phyloP scores from a whole-genome alignment of 768 basidiomycete species.

The Crassisporium funariophilum region DNA sequence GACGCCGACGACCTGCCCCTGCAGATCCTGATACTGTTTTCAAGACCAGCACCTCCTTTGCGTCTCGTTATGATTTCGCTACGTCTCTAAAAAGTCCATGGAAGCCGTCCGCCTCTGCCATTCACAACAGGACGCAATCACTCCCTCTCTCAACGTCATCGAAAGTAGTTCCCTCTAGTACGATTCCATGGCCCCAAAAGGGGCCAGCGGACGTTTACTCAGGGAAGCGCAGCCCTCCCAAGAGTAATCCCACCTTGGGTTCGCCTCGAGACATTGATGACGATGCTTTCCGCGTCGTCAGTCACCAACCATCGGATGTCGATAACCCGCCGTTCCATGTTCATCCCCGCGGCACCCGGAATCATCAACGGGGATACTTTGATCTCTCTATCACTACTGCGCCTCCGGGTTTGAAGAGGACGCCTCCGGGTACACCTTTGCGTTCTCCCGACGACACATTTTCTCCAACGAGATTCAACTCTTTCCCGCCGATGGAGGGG shows the following conservation, averaged over 20 bases:
- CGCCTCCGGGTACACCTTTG: conserved; percentile 51
- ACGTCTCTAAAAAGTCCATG: conserved; percentile 53
- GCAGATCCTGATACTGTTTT: conserved; percentile 27
- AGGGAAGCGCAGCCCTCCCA: conserved; percentile 3
- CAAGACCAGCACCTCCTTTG: conserved; percentile 44
- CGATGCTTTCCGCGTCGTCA: conserved; percentile 27
- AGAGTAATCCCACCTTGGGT: conserved; percentile 34
- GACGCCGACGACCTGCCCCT: conserved; percentile 10
- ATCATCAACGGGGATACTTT: conserved; percentile 63
- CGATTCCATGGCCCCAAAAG: conserved; percentile 44
- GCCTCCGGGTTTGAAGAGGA: conserved; percentile 36
- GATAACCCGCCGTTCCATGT: conserved; percentile 32
- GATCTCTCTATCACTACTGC: conserved; percentile 38
- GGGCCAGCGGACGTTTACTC: conserved; percentile 13
- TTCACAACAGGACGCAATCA: conserved; percentile 47
- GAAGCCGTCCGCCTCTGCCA: conserved; percentile 31
- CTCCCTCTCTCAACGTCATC: conserved; percentile 36
- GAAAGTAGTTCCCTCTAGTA: conserved; percentile 27
- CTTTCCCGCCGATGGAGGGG: conserved; percentile 35
- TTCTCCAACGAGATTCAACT: conserved; percentile 35
- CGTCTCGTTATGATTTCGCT: conserved; percentile 60
- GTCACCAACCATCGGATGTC: conserved; percentile 8
- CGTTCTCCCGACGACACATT: conserved; percentile 14
- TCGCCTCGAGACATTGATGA: conserved; percentile 53
- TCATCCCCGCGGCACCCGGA: conserved; percentile 29